Conservation (phyloP, 768 basidiomycete genomes). For the Dentipellis sp. region DNA sequence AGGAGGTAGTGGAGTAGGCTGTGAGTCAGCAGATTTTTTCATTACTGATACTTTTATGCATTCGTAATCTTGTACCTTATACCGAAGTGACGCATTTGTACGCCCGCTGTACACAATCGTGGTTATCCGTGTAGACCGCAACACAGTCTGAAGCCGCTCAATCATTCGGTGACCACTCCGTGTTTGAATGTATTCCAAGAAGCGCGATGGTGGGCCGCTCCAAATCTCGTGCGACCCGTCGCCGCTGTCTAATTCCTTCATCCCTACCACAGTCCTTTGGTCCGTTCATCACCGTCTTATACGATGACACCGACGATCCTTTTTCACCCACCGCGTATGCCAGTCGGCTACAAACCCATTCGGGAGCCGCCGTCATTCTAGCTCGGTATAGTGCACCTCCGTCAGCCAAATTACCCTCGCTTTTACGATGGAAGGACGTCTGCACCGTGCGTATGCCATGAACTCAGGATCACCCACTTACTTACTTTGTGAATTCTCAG, state of each 20-base stretch:
- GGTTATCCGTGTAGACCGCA: too few species aligned
- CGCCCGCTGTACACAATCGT: too few species aligned
- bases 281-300: too few species aligned
- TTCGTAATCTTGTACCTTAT: too few species aligned
- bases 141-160: too few species aligned
- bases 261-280: too few species aligned
- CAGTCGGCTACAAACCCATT: conserved; percentile 2
- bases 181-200: too few species aligned
- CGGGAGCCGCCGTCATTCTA: conserved; percentile 7
- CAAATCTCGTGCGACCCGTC: too few species aligned
- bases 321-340: conserved; percentile 8
- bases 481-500: neutral
- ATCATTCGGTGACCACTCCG: too few species aligned
- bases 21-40: neutral
- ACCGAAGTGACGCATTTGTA: too few species aligned
- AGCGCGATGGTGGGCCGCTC: too few species aligned
- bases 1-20: conserved; percentile 49
- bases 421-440: conserved; percentile 3
- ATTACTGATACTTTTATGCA: neutral
- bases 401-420: conserved; percentile 3
- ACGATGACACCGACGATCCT: neutral
- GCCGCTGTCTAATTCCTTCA: too few species aligned
- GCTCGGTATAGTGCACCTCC: conserved; percentile 3
- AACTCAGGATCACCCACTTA: neutral
- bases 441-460: neutral